phyloP scores from a whole-genome alignment of 352 stramenopile species.

The Thraustochytrium sp. region DNA sequence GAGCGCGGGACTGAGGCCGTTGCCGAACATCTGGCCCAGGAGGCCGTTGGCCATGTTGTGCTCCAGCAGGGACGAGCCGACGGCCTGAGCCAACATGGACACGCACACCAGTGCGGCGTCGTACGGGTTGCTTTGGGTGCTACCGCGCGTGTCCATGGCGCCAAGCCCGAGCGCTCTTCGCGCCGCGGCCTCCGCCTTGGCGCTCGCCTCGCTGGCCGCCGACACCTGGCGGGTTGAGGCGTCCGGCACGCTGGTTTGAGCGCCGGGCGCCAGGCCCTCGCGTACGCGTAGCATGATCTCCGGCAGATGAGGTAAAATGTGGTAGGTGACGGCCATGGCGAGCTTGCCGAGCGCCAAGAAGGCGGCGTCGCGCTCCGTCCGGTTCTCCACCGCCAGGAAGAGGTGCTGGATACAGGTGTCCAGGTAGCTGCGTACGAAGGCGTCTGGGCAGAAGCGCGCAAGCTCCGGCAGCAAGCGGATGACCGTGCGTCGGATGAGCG shows the following conservation, averaged over 20 bases:
- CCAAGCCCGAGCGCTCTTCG: conserved; percentile 49
- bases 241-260: too few species aligned
- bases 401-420: conserved; percentile 68
- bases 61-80: conserved; percentile 59
- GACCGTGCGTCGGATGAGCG: conserved; percentile 71
- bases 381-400: conserved; percentile 56
- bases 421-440: conserved; percentile 88
- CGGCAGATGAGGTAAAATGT: conserved; percentile 70
- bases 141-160: neutral
- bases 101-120: conserved; percentile 56
- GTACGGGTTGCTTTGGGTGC: neutral
- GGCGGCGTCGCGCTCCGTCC: conserved; percentile 65
- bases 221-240: neutral
- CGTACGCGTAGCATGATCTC: conserved; percentile 57
- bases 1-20: conserved; percentile 84
- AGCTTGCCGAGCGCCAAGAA: conserved; percentile 87
- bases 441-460: conserved; percentile 78
- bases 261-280: conserved; percentile 51
- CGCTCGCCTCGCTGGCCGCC: neutral
- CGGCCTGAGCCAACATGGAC: conserved; percentile 68
- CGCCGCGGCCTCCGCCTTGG: neutral
- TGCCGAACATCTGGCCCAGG: conserved; percentile 70
- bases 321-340: conserved; percentile 75
- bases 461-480: conserved; percentile 83
- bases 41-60: conserved; percentile 58